Evolutionary conservation across 208 protist genomes (phyloP).

Genomic region (Leishmania amazonensis): DNA sequence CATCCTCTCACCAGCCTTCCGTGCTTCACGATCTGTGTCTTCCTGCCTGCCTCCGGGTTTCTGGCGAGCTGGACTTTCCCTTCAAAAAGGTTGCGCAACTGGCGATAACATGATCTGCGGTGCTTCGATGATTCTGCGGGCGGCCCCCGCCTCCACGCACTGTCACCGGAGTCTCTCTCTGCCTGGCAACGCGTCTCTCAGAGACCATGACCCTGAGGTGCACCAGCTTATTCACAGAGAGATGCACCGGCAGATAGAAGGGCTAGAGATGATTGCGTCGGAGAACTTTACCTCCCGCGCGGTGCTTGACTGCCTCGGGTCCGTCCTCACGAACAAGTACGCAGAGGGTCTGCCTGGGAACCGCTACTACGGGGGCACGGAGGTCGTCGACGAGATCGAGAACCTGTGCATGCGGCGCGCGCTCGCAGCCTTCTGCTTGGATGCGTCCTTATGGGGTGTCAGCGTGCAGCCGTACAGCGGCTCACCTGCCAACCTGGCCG

Average conservation of each 20-base stretch:
- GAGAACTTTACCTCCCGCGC: slow-evolving; percentile 99
- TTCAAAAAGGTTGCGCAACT: no score
- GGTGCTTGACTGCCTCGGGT: slow-evolving; percentile 98
- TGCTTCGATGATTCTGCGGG: slow-evolving; percentile 19
- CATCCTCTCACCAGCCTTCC: neutral
- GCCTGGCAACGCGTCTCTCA: slow-evolving; percentile 33
- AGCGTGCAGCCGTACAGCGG: slow-evolving; percentile 99
- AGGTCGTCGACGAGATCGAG: slow-evolving; percentile 98
- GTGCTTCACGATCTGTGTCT: neutral
- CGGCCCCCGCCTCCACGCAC: slow-evolving; percentile 8
- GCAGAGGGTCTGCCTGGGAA: slow-evolving; percentile 97
- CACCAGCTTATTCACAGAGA: slow-evolving; percentile 82
- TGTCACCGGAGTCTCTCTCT: slow-evolving; percentile 3
- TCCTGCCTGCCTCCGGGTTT: neutral
- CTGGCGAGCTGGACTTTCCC: neutral
- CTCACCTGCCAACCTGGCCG: slow-evolving; percentile 98
- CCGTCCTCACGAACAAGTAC: slow-evolving; percentile 99
- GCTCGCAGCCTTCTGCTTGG: slow-evolving; percentile 94
- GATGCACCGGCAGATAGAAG: slow-evolving; percentile 82
- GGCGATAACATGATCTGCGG: slow-evolving; percentile 17
- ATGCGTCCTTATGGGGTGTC: slow-evolving; percentile 96
- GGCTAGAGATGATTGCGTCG: slow-evolving; percentile 92
- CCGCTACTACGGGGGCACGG: slow-evolving; percentile 98
- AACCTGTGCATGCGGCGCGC: slow-evolving; percentile 92
- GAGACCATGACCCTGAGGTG: slow-evolving; percentile 80